These are phyloP conservation scores for Paraleonurus japonicus DNA, from an alignment of 257 asterid genomes.

Conservation along the genomic window DNA sequence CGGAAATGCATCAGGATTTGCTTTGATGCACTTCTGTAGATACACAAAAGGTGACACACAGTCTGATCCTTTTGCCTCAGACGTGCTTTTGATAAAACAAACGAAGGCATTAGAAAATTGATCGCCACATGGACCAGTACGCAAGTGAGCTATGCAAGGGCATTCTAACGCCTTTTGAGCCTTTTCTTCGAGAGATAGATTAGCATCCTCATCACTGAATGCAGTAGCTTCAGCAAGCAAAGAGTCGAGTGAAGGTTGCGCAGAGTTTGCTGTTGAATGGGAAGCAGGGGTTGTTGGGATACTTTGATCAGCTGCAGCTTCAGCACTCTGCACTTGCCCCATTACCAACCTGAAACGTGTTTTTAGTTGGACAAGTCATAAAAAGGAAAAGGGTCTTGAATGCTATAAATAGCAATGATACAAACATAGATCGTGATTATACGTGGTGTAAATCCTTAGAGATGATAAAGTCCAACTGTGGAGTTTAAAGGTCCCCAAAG, in stretches of 20 bases:
- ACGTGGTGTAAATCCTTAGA: not conserved
- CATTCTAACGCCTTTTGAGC: constrained; percentile 88
- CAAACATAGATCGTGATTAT: not conserved
- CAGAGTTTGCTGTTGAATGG: constrained; percentile 20
- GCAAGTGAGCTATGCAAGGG: constrained; percentile 80
- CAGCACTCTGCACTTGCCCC: constrained; percentile 50
- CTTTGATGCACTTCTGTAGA: constrained; percentile 80
- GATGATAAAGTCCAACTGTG: no score
- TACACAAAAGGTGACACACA: constrained; percentile 82
- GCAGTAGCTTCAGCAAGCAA: constrained; percentile 81
- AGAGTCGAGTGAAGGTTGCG: constrained; percentile 58
- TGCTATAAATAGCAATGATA: not conserved
- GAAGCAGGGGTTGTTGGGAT: constrained; percentile 28
- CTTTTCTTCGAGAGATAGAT: constrained; percentile 57
- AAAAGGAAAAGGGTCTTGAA: no score
- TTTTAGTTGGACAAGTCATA: not conserved
- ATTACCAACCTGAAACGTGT: constrained; percentile 26
- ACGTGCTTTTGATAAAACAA: constrained; percentile 87
- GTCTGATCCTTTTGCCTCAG: constrained; percentile 83
- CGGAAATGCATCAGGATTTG: constrained; percentile 78
- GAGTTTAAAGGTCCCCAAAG: not conserved
- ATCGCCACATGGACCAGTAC: constrained; percentile 72
- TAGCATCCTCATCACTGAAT: constrained; percentile 51
- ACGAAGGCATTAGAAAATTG: constrained; percentile 86
- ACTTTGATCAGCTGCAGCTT: constrained; percentile 27